Base-by-base conservation (phyloP, 805 yeast genomes). In the Barnettozyma sucrosica region DNA sequence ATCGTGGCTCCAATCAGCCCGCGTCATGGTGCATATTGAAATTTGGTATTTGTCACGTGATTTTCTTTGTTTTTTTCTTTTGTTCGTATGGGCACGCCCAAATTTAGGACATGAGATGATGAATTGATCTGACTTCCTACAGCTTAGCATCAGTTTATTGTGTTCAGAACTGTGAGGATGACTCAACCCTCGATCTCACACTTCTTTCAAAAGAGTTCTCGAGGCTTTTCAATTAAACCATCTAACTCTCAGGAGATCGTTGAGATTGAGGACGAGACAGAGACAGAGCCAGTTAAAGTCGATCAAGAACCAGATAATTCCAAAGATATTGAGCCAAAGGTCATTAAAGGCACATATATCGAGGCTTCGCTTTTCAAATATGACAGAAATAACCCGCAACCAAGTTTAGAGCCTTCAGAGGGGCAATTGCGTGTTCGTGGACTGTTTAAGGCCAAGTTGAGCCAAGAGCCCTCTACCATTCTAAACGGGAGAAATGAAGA, bases 361-460 rank as follows among this genome's bases (percentile, higher is more conserved):
- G 42, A 44, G 30, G 24, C 40, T 8, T 2, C 21, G 2, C 7
- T 13, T 10, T 50, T 44, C 20, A 37, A 25, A 10, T 50, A 44
- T 24, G 36, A 41, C 25, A 47, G 41, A 14, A 10, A 24, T 3
- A 7, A 13, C 19, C 23, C 36, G 1, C n/a, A 10, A 1, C 3
- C 21, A 34, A 1, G n/a, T 5, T 5, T 7, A 1, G 41, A 36
- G 19, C 32, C n/a, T 2, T 32, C 44, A 4, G 40, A 23, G 3
- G 46, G 28, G 5, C 45, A 47, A 16, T 3, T 9, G 21, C 19
- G n/a, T 7, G 7, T 37, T 13, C 45, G 41, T 7, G 34, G 37
- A 9, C 30, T 20, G 28, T 38, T 41, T 14, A 48, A 37, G n/a
- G 3, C 36, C 8, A 48, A 44, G 37, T n/a, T 47, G 23, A 38